phyloP scores from a whole-genome alignment of 768 basidiomycete genomes.

The Podaxis sp. region DNA sequence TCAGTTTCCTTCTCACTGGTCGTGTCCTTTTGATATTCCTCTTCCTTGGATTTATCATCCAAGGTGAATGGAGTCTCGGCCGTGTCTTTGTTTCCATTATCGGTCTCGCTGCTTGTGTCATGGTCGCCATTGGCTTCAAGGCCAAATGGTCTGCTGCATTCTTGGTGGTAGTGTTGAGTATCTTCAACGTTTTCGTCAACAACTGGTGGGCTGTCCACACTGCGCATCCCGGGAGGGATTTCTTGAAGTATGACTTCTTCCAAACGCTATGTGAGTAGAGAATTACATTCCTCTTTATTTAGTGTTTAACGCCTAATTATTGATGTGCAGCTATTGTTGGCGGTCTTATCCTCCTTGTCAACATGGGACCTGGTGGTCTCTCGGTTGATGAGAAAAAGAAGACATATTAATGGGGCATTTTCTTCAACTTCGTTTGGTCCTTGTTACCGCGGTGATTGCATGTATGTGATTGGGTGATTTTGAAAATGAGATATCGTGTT shows the following conservation, averaged over 20 bases:
- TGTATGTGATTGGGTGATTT: neutral
- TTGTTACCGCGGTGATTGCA: neutral
- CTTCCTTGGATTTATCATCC: slow-evolving; percentile 96
- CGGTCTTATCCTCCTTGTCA: slow-evolving; percentile 94
- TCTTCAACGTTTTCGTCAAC: slow-evolving; percentile 98
- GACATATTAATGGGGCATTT: slow-evolving; percentile 54
- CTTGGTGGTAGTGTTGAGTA: slow-evolving; percentile 85
- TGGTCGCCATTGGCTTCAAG: slow-evolving; percentile 99
- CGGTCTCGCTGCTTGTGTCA: slow-evolving; percentile 88
- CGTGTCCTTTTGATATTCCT: slow-evolving; percentile 98
- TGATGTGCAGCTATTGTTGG: slow-evolving; percentile 76
- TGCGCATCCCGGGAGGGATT: slow-evolving; percentile 93
- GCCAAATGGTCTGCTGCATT: slow-evolving; percentile 98
- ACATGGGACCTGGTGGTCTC: slow-evolving; percentile 96
- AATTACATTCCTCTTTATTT: neutral
- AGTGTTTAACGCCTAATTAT: slow-evolving; percentile 8
- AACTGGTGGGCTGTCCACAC: slow-evolving; percentile 97
- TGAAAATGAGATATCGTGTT: neutral
- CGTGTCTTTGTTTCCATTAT: slow-evolving; percentile 87
- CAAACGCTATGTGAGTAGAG: slow-evolving; percentile 76
- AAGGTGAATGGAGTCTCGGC: slow-evolving; percentile 86
- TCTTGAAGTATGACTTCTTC: slow-evolving; percentile 99
- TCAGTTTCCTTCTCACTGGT: slow-evolving; percentile 94
- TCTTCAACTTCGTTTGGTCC: neutral
- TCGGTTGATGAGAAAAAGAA: slow-evolving; percentile 99